Evolutionary conservation across 768 basidiomycete genomes (phyloP).

Genomic region (Vishniacozyma victoriae): DNA sequence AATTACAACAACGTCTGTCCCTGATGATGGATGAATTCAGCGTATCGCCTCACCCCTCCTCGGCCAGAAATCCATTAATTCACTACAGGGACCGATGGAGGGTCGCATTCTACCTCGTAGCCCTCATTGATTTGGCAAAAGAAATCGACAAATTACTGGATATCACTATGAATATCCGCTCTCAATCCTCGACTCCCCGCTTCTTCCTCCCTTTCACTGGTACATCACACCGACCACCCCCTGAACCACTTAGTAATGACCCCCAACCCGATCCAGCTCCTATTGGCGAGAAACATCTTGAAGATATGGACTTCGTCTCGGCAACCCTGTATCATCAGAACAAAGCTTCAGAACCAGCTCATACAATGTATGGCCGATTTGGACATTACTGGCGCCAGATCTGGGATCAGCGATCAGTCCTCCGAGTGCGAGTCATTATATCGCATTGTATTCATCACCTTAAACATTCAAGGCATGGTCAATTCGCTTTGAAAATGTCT

Average conservation of each 20-base stretch:
- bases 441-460: slow-evolving; percentile 23
- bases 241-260: too few species aligned
- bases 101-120: slow-evolving; percentile 38
- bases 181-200: too few species aligned
- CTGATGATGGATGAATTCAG: too few species aligned
- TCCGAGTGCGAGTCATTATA: slow-evolving; percentile 24
- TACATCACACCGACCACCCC: too few species aligned
- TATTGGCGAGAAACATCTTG: not conserved
- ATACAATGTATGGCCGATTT: not conserved
- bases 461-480: slow-evolving; percentile 37
- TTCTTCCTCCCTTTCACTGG: too few species aligned
- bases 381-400: slow-evolving; percentile 15
- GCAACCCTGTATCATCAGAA: slow-evolving; percentile 7
- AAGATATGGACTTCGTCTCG: slow-evolving; percentile 21
- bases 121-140: slow-evolving; percentile 30
- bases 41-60: too few species aligned
- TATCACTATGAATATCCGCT: not conserved
- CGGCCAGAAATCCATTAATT: too few species aligned
- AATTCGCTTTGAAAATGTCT: slow-evolving; percentile 38
- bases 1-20: too few species aligned
- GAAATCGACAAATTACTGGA: slow-evolving; percentile 21
- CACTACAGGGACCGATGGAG: too few species aligned
- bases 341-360: not conserved
- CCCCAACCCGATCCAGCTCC: slow-evolving; percentile 6
- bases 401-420: slow-evolving; percentile 20